Conservation (phyloP, 208 protist genomes). For the Blastocrithidia nonstop region DNA sequence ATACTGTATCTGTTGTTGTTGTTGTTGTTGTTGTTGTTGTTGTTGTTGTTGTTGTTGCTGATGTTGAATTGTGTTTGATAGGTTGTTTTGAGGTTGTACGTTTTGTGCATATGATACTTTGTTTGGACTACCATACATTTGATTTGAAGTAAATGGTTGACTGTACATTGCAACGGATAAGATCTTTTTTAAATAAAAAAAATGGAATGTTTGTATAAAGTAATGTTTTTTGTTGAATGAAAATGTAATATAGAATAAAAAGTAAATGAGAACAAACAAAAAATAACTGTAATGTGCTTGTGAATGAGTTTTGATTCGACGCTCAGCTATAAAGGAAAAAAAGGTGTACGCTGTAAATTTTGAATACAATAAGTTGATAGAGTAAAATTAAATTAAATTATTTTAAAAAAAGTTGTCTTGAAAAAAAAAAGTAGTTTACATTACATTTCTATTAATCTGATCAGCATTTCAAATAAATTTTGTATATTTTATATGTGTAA, state of each 20-base stretch:
- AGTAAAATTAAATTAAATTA: constrained; percentile 1
- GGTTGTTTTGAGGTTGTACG: constrained; percentile 11
- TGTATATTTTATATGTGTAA: background rate
- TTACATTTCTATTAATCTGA: constrained; percentile 1
- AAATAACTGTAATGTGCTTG: background rate
- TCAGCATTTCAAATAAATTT: background rate
- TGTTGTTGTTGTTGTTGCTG: constrained; percentile 4
- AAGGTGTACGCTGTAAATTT: background rate
- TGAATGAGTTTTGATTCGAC: constrained; percentile 2
- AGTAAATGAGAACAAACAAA: background rate
- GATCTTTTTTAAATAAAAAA: too few species aligned
- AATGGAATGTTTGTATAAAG: background rate
- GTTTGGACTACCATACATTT: constrained; percentile 52
- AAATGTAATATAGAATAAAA: background rate
- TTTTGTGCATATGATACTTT: constrained; percentile 47
- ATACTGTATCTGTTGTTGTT: background rate
- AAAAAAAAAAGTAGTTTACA: too few species aligned
- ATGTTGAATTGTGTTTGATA: constrained; percentile 9
- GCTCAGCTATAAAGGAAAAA: background rate
- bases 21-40: constrained; percentile 6
- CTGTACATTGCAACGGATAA: constrained; percentile 32
- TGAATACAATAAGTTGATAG: background rate
- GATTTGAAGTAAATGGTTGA: constrained; percentile 42
- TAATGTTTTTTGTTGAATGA: background rate
- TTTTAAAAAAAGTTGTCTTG: background rate